Conservation (phyloP, 2,329 filamentous ascomycete genomes). For the Claviceps capensis region DNA sequence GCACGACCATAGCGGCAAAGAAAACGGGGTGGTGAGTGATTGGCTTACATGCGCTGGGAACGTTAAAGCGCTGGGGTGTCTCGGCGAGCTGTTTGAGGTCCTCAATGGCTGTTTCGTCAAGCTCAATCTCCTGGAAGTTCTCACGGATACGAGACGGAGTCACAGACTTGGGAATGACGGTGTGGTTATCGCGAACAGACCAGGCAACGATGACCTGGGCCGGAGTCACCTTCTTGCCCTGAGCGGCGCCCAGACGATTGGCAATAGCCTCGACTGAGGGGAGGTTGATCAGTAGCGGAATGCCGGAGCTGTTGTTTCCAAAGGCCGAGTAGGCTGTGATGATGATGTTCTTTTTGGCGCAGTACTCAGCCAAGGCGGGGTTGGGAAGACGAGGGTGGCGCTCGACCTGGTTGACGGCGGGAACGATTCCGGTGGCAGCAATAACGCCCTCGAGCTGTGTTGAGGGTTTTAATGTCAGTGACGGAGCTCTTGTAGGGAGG, state of each 20-base stretch:
- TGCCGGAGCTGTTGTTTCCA: conserved; percentile 29
- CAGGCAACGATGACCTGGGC: conserved; percentile 42
- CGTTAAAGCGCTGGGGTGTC: conserved; percentile 30
- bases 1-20: not conserved
- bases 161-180: conserved; percentile 64
- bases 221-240: conserved; percentile 25
- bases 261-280: conserved; percentile 42
- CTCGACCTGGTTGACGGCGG: conserved; percentile 56
- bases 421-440: conserved; percentile 40
- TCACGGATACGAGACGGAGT: conserved; percentile 51
- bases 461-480: not conserved
- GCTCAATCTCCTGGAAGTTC: conserved; percentile 56
- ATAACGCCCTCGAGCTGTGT: conserved; percentile 37
- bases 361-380: conserved; percentile 44
- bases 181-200: conserved; percentile 45
- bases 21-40: not conserved
- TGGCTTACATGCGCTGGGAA: conserved; percentile 28
- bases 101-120: conserved; percentile 43
- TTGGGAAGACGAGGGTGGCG: conserved; percentile 50
- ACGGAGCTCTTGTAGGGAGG: too few relatives aligned
- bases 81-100: conserved; percentile 49
- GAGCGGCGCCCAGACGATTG: conserved; percentile 24
- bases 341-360: conserved; percentile 49
- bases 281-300: conserved; percentile 44
- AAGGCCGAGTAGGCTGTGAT: conserved; percentile 51